Base-by-base conservation (phyloP, 2,329 filamentous ascomycete genomes). In the Paraphoma sp. region DNA sequence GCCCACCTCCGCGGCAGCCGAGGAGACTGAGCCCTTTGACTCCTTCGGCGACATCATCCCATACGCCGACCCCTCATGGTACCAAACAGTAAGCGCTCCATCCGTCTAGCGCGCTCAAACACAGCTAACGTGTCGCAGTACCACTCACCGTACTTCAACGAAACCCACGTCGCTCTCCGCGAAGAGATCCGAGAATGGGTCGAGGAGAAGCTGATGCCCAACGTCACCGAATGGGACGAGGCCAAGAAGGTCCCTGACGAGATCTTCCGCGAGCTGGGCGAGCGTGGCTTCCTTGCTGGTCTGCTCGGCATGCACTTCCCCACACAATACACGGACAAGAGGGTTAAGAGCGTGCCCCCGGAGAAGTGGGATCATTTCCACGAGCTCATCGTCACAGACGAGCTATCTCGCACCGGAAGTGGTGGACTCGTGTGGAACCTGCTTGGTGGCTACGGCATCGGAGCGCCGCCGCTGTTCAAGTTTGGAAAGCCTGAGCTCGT, bases 351-450 rank as follows among this genome's bases (percentile, higher is more conserved):
- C 47, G 95, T 99, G 11, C 79, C 89, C 0, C 82, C 91, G 0
- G 92, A 97, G 80, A 89, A 95, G 76, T 99, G 94, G 94, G 95
- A 99, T 81, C 86, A 96, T 44, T 99, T 98, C 88, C 95, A 99
- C 80, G 95, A 99, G 84, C 86, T 98, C 86, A 84, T 98, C 44
- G 76, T 99, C 57, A 98, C 94, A 1, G 95, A 99, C 68, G 95
- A 99, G 84, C 82, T 99, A 44, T 96, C 92, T 40, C 91, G 95
- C 53, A 83, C 88, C 48, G 95, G 89, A 53, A 96, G 91, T 46
- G 95, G 95, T 71, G 95, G 95, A 56, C 90, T 98, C 62, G 93
- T 98, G 18, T 98, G 95, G 95, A 97, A 97, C 78, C 82, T 98
- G 70, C 89, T 98, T 62, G 95, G 94, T 67, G 95, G 95, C n/a